Conservation (phyloP, 768 basidiomycete species). For the Crucibulum laeve region DNA sequence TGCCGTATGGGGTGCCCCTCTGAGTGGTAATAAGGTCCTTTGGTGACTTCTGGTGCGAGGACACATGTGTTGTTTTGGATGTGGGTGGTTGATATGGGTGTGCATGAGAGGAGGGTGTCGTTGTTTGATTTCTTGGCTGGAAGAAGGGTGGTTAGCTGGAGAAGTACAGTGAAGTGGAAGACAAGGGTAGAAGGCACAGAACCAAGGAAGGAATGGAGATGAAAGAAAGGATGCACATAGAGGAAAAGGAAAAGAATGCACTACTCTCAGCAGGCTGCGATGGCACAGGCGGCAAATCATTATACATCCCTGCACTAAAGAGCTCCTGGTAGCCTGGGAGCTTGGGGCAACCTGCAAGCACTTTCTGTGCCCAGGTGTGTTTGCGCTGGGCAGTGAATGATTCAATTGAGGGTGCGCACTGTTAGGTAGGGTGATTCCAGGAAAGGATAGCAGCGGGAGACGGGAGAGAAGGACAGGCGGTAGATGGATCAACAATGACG, state of each 20-base stretch:
- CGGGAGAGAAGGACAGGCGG: too few relatives aligned
- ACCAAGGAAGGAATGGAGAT: too few relatives aligned
- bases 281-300: constrained; percentile 19
- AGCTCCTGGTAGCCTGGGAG: constrained; percentile 38
- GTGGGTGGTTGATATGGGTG: constrained; percentile 37
- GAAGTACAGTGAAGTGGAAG: too few relatives aligned
- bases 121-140: too few relatives aligned
- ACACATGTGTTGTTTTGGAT: constrained; percentile 55
- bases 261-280: constrained; percentile 11
- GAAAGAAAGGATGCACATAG: too few relatives aligned
- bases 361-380: constrained; percentile 41
- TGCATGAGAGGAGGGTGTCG: constrained; percentile 37
- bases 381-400: constrained; percentile 46
- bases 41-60: constrained; percentile 47
- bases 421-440: too few relatives aligned
- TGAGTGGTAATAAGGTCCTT: constrained; percentile 51
- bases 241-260: constrained; percentile 9
- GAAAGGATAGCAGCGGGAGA: too few relatives aligned
- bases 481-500: too few relatives aligned
- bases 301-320: constrained; percentile 33
- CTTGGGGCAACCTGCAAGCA: constrained; percentile 31
- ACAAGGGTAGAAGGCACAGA: too few relatives aligned
- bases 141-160: too few relatives aligned
- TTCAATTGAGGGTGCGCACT: constrained; percentile 52
- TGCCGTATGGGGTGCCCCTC: constrained; percentile 47